Evolutionary conservation across 768 basidiomycete species (phyloP), one percentile per base, ranked within the genome.

Genomic region (Lentinula lateritia): DNA sequence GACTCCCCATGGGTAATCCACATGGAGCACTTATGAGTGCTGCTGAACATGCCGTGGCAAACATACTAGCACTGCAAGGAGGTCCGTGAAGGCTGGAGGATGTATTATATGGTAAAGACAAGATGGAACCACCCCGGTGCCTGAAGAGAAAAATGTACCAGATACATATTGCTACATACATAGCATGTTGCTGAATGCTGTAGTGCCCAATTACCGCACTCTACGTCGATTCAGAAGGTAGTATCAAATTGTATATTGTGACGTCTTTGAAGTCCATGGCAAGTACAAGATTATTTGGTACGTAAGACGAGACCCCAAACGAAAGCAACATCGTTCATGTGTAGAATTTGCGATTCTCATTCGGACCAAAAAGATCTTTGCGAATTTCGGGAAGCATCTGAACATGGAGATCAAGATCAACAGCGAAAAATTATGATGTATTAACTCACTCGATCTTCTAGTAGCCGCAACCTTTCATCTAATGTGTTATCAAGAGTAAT

Each of bases 311-410:
- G 28, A 28, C 28, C 28, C 28, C 28, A 28, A 28, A 28, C 28
- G 20, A 48, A 48, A 48, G 46, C 16, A n/a, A 43, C 16, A 16
- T n/a, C 42, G 15, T 23, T 74, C 71, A 91, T 71, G 87, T 88
- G 74, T 86, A 90, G 81, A 95, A 96, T 73, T 93, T 95, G 69
- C 95, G 86, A 78, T 96, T 98, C 73, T 85, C 82, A 74, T 98
- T 98, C 38, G 80, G 74, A 15, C 96, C 96, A 66, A 96, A 98
- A 50, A 98, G 80, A 67, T 94, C 90, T 64, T 80, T 81, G 66
- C 96, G 80, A 66, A 98, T 93, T 76, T 97, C 95, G 1, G 96
- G 96, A 28, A 98, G 80, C 96, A 98, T 98, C 93, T 96, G 23
- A 36, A 20, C 32, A 20, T 53, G 41, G 3, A 5, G 36, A 20